Conservation (phyloP, 2,329 filamentous ascomycete genomes). For the Penicillium hesseltinei region DNA sequence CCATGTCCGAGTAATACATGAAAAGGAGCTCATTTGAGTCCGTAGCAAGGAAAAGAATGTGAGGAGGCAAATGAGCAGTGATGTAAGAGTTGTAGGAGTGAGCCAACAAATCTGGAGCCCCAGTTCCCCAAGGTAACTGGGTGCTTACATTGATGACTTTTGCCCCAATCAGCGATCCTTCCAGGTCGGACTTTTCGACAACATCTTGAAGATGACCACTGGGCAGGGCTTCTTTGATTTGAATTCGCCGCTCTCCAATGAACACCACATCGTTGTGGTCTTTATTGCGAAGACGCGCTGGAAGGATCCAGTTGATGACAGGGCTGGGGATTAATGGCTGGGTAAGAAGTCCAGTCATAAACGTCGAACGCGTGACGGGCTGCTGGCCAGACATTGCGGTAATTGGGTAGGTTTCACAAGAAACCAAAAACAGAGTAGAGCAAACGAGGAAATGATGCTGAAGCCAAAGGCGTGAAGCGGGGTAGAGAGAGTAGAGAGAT, state of each 20-base stretch:
- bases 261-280: constrained; percentile 79
- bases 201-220: constrained; percentile 70
- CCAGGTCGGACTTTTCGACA: constrained; percentile 76
- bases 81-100: background rate
- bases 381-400: background rate
- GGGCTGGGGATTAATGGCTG: constrained; percentile 76
- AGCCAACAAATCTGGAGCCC: constrained; percentile 21
- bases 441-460: background rate
- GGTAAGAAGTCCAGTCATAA: constrained; percentile 65
- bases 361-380: background rate
- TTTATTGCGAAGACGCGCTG: constrained; percentile 70
- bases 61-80: constrained; percentile 60
- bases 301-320: constrained; percentile 71
- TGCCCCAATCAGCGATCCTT: constrained; percentile 73
- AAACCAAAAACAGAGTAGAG: background rate
- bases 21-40: constrained; percentile 73
- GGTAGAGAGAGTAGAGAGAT: background rate
- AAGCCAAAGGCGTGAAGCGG: background rate
- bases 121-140: constrained; percentile 37
- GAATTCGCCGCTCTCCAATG: constrained; percentile 76
- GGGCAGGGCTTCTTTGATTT: constrained; percentile 69
- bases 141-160: constrained; percentile 65
- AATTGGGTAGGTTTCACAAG: background rate
- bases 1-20: constrained; percentile 59
- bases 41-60: constrained; percentile 74